phyloP scores from a whole-genome alignment of 2,329 filamentous ascomycete genomes.

The Botrytis porri region DNA sequence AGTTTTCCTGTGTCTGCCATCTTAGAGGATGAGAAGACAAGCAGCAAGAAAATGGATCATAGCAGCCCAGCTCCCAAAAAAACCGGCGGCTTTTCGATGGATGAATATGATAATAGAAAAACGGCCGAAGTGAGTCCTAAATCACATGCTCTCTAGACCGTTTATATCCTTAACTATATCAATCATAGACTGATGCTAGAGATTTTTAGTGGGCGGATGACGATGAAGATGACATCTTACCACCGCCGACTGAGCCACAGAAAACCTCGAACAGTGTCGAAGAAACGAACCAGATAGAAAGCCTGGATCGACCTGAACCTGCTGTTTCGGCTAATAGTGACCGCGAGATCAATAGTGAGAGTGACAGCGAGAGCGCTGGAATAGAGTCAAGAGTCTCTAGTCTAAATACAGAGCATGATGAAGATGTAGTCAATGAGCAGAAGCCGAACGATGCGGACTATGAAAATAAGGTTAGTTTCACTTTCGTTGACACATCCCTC shows the following conservation, averaged over 20 bases:
- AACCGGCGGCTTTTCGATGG: not conserved
- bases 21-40: too few species aligned
- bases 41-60: slow-evolving; percentile 19
- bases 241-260: not conserved
- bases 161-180: too few species aligned
- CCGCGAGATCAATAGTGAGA: not conserved
- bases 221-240: not conserved
- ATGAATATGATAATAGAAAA: not conserved
- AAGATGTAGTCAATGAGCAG: not conserved
- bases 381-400: not conserved
- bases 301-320: not conserved
- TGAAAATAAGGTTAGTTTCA: not conserved
- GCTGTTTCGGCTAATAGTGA: not conserved
- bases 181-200: not conserved
- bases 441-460: not conserved
- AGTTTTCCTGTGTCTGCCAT: slow-evolving; percentile 11
- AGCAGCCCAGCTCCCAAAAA: slow-evolving; percentile 17
- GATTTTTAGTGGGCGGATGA: not conserved
- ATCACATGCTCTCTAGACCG: not conserved
- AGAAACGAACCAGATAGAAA: not conserved
- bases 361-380: not conserved
- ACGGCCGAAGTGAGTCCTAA: slow-evolving; percentile 7
- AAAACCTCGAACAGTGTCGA: not conserved
- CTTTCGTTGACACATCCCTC: not conserved
- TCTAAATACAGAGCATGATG: not conserved